Conservation (phyloP, 2,329 filamentous ascomycete genomes). For the Didymellaceae sp. region DNA sequence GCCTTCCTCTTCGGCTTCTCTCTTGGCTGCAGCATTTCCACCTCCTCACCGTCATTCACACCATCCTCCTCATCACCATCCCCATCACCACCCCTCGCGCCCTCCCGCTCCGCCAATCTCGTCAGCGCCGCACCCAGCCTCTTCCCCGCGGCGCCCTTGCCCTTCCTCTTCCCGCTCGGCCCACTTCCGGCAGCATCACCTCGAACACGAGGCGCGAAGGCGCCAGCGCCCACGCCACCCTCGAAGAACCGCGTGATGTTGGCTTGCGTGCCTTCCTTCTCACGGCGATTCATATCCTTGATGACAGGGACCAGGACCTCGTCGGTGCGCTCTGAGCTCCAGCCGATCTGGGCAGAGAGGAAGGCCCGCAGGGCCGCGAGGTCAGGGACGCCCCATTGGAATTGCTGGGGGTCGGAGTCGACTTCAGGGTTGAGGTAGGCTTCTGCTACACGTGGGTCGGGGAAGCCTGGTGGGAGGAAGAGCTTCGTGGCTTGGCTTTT, state of each 20-base stretch:
- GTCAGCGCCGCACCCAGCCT: slow-evolving; percentile 44
- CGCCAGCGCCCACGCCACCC: slow-evolving; percentile 73
- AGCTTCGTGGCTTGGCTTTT: slow-evolving; percentile 80
- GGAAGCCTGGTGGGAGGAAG: slow-evolving; percentile 82
- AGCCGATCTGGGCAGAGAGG: slow-evolving; percentile 90
- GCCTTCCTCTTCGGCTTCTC: slow-evolving; percentile 29
- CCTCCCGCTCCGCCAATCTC: slow-evolving; percentile 38
- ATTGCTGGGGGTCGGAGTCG: slow-evolving; percentile 75
- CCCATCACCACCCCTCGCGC: slow-evolving; percentile 32
- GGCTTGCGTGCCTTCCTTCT: slow-evolving; percentile 87
- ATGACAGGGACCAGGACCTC: slow-evolving; percentile 96
- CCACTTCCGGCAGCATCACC: slow-evolving; percentile 60
- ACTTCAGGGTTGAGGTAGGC: slow-evolving; percentile 90
- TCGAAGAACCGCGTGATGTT: slow-evolving; percentile 96
- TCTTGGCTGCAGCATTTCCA: not conserved
- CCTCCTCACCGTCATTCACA: slow-evolving; percentile 18
- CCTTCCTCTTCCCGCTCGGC: slow-evolving; percentile 61
- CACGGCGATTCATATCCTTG: slow-evolving; percentile 88
- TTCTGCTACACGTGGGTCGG: slow-evolving; percentile 75
- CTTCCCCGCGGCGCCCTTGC: slow-evolving; percentile 40
- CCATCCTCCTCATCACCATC: slow-evolving; percentile 20
- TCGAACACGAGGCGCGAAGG: slow-evolving; percentile 73
- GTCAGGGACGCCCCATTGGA: slow-evolving; percentile 96
- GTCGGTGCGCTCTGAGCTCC: slow-evolving; percentile 89
- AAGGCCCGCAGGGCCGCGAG: slow-evolving; percentile 83